phyloP scores from a whole-genome alignment of 1,284 basidiomycete species.

The Fomes fomentarius region DNA sequence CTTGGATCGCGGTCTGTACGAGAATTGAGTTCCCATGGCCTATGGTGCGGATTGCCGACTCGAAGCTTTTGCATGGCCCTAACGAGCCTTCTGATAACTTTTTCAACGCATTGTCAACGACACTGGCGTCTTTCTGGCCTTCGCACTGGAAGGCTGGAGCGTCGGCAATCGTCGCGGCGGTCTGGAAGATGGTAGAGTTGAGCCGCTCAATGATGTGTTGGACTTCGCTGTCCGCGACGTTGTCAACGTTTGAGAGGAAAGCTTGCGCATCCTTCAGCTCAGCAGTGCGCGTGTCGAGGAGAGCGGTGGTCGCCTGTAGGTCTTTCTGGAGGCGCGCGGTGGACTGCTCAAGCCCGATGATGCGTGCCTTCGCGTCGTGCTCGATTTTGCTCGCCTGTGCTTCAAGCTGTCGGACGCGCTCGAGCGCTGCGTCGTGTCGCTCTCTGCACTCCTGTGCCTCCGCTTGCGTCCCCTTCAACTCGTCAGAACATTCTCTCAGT shows the following conservation, averaged over 20 bases:
- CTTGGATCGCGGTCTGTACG: constrained; percentile 55
- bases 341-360: constrained; percentile 10
- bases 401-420: background rate
- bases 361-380: constrained; percentile 1
- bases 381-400: constrained; percentile 1
- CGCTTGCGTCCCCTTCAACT: background rate
- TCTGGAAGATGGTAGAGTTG: constrained; percentile 54
- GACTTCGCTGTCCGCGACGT: constrained; percentile 50
- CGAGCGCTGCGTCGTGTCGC: background rate
- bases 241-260: constrained; percentile 49
- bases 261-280: constrained; percentile 50
- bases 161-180: constrained; percentile 50
- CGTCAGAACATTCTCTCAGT: too few species aligned
- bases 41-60: constrained; percentile 38
- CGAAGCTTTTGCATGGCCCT: constrained; percentile 21
- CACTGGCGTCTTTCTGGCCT: background rate
- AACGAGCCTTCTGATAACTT: constrained; percentile 2
- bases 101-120: constrained; percentile 5
- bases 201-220: constrained; percentile 46
- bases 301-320: constrained; percentile 8
- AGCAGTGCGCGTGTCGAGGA: constrained; percentile 43
- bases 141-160: constrained; percentile 7
- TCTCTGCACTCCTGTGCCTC: background rate
- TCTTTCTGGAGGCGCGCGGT: constrained; percentile 9
- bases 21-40: constrained; percentile 40